These are phyloP conservation scores for Penicillium bialowiezense DNA, from an alignment of 495 filamentous ascomycete species.

Conservation along the genomic window DNA sequence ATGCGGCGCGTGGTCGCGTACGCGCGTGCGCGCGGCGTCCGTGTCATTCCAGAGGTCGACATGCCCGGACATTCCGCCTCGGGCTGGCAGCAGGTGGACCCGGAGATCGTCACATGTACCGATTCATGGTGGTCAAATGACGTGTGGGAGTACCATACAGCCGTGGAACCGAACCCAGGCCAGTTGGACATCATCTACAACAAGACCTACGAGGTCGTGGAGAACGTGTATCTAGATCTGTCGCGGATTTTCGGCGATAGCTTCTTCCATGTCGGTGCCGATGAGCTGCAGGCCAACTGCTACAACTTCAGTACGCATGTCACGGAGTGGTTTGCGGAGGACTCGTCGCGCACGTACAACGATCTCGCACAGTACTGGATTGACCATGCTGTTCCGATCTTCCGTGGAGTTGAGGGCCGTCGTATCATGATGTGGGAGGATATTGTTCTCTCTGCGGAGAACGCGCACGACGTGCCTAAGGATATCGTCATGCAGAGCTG, in stretches of 20 bases:
- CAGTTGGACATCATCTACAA: conserved; percentile 55
- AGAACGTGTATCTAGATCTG: conserved; percentile 52
- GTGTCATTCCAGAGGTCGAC: conserved; percentile 51
- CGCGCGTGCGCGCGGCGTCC: conserved; percentile 45
- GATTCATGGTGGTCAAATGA: conserved; percentile 60
- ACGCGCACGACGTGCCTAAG: conserved; percentile 44
- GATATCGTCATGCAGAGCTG: conserved; percentile 54
- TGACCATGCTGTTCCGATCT: conserved; percentile 53
- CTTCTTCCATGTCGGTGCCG: conserved; percentile 55
- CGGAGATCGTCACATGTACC: conserved; percentile 47
- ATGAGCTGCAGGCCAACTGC: conserved; percentile 52
- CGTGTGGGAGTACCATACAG: conserved; percentile 47
- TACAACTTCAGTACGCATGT: conserved; percentile 52
- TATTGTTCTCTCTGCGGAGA: conserved; percentile 39
- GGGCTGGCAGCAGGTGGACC: conserved; percentile 55
- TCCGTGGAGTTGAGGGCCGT: conserved; percentile 38
- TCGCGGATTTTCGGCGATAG: conserved; percentile 50
- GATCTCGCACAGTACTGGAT: conserved; percentile 56
- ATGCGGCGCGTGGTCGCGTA: conserved; percentile 44
- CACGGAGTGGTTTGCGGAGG: conserved; percentile 46
- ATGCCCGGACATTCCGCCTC: conserved; percentile 51
- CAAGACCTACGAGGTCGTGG: conserved; percentile 52
- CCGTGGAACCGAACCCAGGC: conserved; percentile 55
- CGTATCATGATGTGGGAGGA: conserved; percentile 59
- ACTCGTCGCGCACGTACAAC: conserved; percentile 48